Conservation (phyloP, 2,329 filamentous ascomycete genomes). For the Allantophomopsis cytisporea region DNA sequence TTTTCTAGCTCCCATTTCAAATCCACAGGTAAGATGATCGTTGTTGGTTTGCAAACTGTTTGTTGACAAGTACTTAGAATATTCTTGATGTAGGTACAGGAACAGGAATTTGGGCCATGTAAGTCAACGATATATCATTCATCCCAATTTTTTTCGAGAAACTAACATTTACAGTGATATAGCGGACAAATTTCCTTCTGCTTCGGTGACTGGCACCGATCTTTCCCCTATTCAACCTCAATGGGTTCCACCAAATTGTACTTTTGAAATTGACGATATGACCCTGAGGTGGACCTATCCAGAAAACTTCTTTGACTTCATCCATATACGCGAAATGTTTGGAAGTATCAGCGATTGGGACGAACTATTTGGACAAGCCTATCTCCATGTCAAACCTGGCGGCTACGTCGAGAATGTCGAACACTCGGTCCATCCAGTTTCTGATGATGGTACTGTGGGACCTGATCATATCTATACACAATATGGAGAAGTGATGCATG, state of each 20-base stretch:
- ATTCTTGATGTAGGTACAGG: constrained; percentile 27
- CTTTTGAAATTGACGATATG: constrained; percentile 49
- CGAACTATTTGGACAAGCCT: constrained; percentile 4
- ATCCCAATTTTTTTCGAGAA: neutral
- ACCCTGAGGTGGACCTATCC: constrained; percentile 9
- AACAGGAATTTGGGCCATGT: constrained; percentile 26
- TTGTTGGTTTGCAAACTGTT: too few relatives aligned
- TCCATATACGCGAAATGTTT: constrained; percentile 12
- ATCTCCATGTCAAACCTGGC: constrained; percentile 23
- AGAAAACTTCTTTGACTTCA: constrained; percentile 13
- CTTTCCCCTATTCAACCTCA: constrained; percentile 19
- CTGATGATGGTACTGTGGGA: constrained; percentile 7
- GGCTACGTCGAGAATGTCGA: constrained; percentile 32
- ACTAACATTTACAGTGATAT: constrained; percentile 5
- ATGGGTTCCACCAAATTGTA: constrained; percentile 43
- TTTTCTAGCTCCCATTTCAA: constrained; percentile 7
- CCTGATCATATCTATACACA: constrained; percentile 7
- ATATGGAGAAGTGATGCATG: constrained; percentile 19
- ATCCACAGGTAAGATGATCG: constrained; percentile 3
- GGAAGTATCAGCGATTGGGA: constrained; percentile 11
- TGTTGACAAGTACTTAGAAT: constrained; percentile 3
- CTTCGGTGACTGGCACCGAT: constrained; percentile 15
- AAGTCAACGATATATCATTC: neutral
- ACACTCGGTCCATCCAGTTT: constrained; percentile 21
- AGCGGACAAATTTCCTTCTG: constrained; percentile 14